A percentile compares a stretch with the other conserved stretches of the same genome.
These are phyloP conservation scores for Torulaspora pretoriensis DNA, from an alignment of 1,139 yeast genomes.

Conservation along the genomic window DNA sequence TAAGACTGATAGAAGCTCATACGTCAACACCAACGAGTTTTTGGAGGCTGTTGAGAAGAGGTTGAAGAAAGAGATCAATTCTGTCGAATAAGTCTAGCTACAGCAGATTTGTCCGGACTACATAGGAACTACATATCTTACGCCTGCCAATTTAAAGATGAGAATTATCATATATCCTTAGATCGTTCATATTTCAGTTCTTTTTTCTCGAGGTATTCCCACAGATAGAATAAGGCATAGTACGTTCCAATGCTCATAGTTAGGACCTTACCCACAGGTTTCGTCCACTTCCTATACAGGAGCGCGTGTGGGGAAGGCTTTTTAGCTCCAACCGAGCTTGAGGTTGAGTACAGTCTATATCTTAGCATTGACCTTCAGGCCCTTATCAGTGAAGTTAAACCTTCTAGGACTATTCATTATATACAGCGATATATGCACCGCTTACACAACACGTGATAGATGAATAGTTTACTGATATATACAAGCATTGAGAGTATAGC, in stretches of 20 bases:
- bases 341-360: constrained; percentile 8
- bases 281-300: constrained; percentile 44
- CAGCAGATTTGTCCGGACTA: neutral
- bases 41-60: constrained; percentile 62
- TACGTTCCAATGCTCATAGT: constrained; percentile 42
- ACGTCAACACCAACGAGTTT: constrained; percentile 74
- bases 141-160: neutral
- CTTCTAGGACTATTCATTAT: neutral
- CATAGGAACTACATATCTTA: neutral
- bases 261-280: constrained; percentile 43
- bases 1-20: constrained; percentile 56
- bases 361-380: neutral
- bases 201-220: constrained; percentile 41
- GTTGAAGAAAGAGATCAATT: constrained; percentile 24
- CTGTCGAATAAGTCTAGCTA: constrained; percentile 21
- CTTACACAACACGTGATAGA: neutral
- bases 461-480: neutral
- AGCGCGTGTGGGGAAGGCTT: constrained; percentile 27
- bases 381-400: neutral
- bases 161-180: neutral
- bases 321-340: constrained; percentile 1
- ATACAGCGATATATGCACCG: neutral
- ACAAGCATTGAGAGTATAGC: constrained; percentile 3
- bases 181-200: constrained; percentile 13
- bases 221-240: constrained; percentile 40